These are phyloP conservation scores for Cyclocybe aegerita DNA, from an alignment of 768 basidiomycete species.

Conservation along the genomic window DNA sequence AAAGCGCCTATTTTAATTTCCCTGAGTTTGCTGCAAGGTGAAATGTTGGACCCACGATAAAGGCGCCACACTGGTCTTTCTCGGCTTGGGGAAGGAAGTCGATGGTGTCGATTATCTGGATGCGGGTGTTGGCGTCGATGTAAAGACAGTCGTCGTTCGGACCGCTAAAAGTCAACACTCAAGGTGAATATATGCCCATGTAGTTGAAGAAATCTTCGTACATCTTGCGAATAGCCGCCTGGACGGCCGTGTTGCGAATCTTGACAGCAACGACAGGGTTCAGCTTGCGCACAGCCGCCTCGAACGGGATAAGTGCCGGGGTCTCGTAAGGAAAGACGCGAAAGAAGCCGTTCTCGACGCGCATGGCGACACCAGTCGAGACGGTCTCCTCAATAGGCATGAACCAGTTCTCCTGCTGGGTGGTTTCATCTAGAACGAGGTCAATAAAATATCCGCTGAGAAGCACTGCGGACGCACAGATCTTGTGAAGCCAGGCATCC, in stretches of 20 bases:
- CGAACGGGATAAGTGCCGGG: slow-evolving; percentile 69
- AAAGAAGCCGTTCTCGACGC: slow-evolving; percentile 59
- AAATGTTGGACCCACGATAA: slow-evolving; percentile 46
- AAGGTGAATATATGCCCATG: slow-evolving; percentile 4
- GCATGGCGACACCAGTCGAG: slow-evolving; percentile 72
- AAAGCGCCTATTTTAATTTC: neutral
- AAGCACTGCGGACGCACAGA: slow-evolving; percentile 39
- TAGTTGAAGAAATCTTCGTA: slow-evolving; percentile 32
- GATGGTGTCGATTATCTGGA: slow-evolving; percentile 78
- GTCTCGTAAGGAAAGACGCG: slow-evolving; percentile 90
- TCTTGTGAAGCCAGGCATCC: slow-evolving; percentile 77
- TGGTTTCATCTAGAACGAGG: slow-evolving; percentile 45
- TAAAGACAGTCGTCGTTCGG: slow-evolving; percentile 55
- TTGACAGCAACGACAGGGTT: slow-evolving; percentile 88
- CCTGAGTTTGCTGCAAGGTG: neutral
- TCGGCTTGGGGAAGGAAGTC: slow-evolving; percentile 69
- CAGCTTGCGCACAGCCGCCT: slow-evolving; percentile 69
- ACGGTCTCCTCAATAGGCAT: slow-evolving; percentile 72
- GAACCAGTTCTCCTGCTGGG: slow-evolving; percentile 76
- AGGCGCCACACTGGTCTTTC: slow-evolving; percentile 88
- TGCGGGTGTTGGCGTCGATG: slow-evolving; percentile 80
- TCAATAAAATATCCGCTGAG: neutral
- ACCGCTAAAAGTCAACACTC: slow-evolving; percentile 32
- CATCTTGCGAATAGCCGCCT: slow-evolving; percentile 71
- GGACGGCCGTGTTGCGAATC: slow-evolving; percentile 70